Evolutionary conservation across 805 yeast genomes (phyloP).

Genomic region (Wickerhamiella musiphila): DNA sequence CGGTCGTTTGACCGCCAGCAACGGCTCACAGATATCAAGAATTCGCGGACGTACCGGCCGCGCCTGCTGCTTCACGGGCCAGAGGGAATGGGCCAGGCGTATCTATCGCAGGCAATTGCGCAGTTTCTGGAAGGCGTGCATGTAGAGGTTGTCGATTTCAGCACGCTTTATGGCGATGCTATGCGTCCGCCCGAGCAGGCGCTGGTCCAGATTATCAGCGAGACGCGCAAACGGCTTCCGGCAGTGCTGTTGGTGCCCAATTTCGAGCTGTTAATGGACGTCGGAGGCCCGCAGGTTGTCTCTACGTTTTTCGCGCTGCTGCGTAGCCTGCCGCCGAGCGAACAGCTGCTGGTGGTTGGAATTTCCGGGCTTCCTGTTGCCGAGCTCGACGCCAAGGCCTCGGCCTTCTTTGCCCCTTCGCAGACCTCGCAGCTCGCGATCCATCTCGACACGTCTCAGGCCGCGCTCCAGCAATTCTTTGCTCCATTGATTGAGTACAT

Average conservation of each 20-base stretch:
- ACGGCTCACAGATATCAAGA: slow-evolving; percentile 37
- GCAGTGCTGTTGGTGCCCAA: slow-evolving; percentile 72
- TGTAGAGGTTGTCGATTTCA: slow-evolving; percentile 70
- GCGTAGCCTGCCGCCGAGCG: slow-evolving; percentile 50
- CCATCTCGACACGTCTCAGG: slow-evolving; percentile 17
- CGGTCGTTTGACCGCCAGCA: slow-evolving; percentile 44
- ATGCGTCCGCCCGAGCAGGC: slow-evolving; percentile 69
- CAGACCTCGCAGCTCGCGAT: slow-evolving; percentile 28
- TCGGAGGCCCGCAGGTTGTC: slow-evolving; percentile 50
- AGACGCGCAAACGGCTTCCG: slow-evolving; percentile 80
- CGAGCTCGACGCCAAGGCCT: slow-evolving; percentile 31
- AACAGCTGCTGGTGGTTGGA: slow-evolving; percentile 58
- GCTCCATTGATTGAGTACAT: slow-evolving; percentile 35
- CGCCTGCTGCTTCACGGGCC: slow-evolving; percentile 57
- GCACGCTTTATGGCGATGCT: slow-evolving; percentile 58
- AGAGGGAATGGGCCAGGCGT: slow-evolving; percentile 73
- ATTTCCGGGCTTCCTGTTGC: slow-evolving; percentile 35
- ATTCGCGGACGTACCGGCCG: slow-evolving; percentile 67
- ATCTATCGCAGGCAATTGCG: slow-evolving; percentile 64
- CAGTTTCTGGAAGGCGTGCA: slow-evolving; percentile 78
- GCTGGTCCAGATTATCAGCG: slow-evolving; percentile 66
- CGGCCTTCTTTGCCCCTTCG: slow-evolving; percentile 39
- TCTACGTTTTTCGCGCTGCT: slow-evolving; percentile 57
- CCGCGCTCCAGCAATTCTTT: slow-evolving; percentile 43
- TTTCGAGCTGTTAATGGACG: slow-evolving; percentile 55